Base-by-base conservation (phyloP, 345 rosid species). In the Excoecaria cochinchinensis region DNA sequence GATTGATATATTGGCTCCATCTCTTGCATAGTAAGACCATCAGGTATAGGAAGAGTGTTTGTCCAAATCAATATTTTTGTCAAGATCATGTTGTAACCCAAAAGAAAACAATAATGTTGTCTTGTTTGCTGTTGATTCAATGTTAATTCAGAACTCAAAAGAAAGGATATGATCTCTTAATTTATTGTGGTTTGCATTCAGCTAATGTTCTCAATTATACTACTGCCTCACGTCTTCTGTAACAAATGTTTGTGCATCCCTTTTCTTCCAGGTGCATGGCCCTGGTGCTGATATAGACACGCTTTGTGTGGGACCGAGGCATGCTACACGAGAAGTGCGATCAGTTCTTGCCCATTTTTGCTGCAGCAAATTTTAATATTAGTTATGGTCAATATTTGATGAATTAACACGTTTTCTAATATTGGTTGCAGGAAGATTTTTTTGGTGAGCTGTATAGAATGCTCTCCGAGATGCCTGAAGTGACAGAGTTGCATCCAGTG, bases 251-350 rank as follows among this genome's bases (percentile, higher is more conserved):
- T 19, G 55, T 80, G 22, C 60, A 51, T 55, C 8, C 69, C 69
- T 55, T 57, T 57, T 70, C 46, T 79, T 68, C 58, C 82, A 93
- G 97, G 98, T 91, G 59, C 97, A 96, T 79, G 94, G 98, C 42
- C 98, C 97, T 82, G 95, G 97, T 71, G 90, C 97, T 67, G 97
- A 96, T 83, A 88, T 96, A 56, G 97, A 96, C 75, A 87, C 97
- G 5, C 73, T 96, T 74, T 96, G 99, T 76, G 89, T 96, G 77
- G 99, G 98, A 69, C 99, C 98, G 59, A 90, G 94, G 71, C 93
- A 93, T 77, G 92, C 90, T 80, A 90, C 85, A 31, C 86, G 97
- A 69, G 98, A 93, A 90, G 98, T 93, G 61, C 77, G 89, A 79
- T 81, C 77, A 77, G 70, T 76, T 84, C 83, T 84, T 79, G 46